Evolutionary conservation across 176 grass and related monocot genomes (phyloP), one percentile per base, ranked within the genome.

Genomic region (Pontederia crassipes): DNA sequence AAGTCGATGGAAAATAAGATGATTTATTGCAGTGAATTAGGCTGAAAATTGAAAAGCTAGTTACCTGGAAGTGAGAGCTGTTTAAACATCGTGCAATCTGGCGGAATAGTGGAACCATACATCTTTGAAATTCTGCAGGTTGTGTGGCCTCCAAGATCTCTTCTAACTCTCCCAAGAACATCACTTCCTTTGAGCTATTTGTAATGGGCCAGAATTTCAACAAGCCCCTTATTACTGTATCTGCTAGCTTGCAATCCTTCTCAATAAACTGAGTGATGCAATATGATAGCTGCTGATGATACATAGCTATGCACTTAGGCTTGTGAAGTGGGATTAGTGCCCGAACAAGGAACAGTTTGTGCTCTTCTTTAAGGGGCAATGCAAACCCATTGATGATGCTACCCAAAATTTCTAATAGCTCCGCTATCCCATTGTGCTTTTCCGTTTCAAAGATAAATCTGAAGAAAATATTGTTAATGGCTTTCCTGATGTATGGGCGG

Each of bases 251-350:
- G 49, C 71, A 74, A 26, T 74, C 71, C 59, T 74, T 74, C 61
- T 74, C 71, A 55, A 64, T 61, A 56, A 74, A 74, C 20, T 74
- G 71, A 74, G 71, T 74, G 61, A 74, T 74, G 60, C 71, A 64
- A 54, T 74, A 74, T 29, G 71, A 74, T 52, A 74, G 47, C 59
- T 74, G 71, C 51, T 74, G 71, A 48, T 74, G 71, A 45, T 74
- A 74, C 51, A 48, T 55, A 47, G 71, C 50, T 15, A 74, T 18
- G 16, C 71, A 74, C 24, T 62, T 62, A 55, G 71, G 71, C 60
- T 74, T 74, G 50, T 74, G 71, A 55, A 74, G 71, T 28, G 71
- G 71, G 60, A 74, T 74, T 24, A 74, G 24, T 35, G 60, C 49
- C n/a, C 71, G 71, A 10, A 74, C 32, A 20, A 74, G 71, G 48